These are phyloP conservation scores for Backusella sp. DNA, from an alignment of 192 early-diverging fungal genomes.

Conservation along the genomic window DNA sequence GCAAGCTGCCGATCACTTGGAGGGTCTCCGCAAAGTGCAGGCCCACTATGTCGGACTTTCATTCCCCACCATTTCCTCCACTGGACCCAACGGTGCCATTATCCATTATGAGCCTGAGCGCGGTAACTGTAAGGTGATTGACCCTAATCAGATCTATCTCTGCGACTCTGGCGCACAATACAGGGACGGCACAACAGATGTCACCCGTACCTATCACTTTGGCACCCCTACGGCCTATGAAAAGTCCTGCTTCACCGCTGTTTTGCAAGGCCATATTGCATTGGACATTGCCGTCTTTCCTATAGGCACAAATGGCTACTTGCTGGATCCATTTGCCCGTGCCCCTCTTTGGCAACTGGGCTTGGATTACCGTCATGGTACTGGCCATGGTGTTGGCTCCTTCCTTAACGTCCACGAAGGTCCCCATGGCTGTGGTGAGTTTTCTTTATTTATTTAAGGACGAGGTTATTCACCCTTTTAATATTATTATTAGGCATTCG, in stretches of 20 bases:
- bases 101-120: slow-evolving; percentile 95
- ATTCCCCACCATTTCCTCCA: slow-evolving; percentile 94
- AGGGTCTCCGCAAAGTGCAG: slow-evolving; percentile 70
- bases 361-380: slow-evolving; percentile 95
- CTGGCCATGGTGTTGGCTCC: slow-evolving; percentile 95
- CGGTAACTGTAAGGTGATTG: slow-evolving; percentile 74
- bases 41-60: slow-evolving; percentile 86
- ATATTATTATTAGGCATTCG: slow-evolving; percentile 47
- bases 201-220: slow-evolving; percentile 94
- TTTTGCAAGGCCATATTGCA: slow-evolving; percentile 96
- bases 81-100: slow-evolving; percentile 93
- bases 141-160: slow-evolving; percentile 78
- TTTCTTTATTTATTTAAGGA: too few species aligned
- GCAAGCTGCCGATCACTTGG: slow-evolving; percentile 81
- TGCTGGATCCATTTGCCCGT: slow-evolving; percentile 85
- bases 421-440: slow-evolving; percentile 83
- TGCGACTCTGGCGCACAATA: slow-evolving; percentile 98
- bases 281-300: slow-evolving; percentile 90
- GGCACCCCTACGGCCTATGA: slow-evolving; percentile 78
- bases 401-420: slow-evolving; percentile 96
- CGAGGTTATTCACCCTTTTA: too few species aligned
- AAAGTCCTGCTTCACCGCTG: slow-evolving; percentile 94
- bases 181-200: slow-evolving; percentile 94
- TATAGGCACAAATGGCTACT: slow-evolving; percentile 75
- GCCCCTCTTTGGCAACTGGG: slow-evolving; percentile 87